Evolutionary conservation across 371 early-diverging fungal genomes (phyloP), one percentile per base, ranked within the genome.

Genomic region (Rhizopus microsporus): DNA sequence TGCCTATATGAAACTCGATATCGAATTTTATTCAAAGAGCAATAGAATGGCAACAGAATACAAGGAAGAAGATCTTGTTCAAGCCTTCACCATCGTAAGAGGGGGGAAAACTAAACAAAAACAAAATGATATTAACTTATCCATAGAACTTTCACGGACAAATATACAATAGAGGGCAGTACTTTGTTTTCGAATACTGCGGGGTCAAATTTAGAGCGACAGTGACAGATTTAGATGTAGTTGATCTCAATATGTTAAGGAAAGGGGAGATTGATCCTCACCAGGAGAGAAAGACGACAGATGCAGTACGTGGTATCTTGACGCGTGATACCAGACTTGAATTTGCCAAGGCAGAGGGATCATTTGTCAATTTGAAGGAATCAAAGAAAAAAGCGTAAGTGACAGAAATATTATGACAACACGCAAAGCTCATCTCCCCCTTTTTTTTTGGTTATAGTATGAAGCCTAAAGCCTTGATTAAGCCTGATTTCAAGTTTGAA

Each of bases 401-500:
- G 13, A 9, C 2, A 33, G 52, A 6, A 12, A 37, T 5, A 15
- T 0, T 1, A 3, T 1, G 46, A 4, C 5, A 48, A 35, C 7
- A 7, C 23, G 39, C 23, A 39, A 5, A 51, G 17, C 35, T 23
- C 4, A 12, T 5, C 32, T 9, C 15, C 9, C n/a, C 43, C 3
- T 34, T 34, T 38, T 6, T 34, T 34, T 38, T 16, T n/a, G 31
- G 43, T 30, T 44, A 39, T 63, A 82, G 82, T n/a, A 73, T 76
- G 32, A 61, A 71, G 37, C 84, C 87, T 4, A 81, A 83, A 45
- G 80, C 88, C 1, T 71, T 98, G 43, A 88, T 96, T 51, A 87
- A 95, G 66, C 93, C 99, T 12, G 86, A 97, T 68, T 99, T 99
- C 74, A 93, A 95, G 62, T 99, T 99, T 79, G 99, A 97, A 72